Conservation (phyloP, 2,329 filamentous ascomycete genomes). For the Diaporthe citri region DNA sequence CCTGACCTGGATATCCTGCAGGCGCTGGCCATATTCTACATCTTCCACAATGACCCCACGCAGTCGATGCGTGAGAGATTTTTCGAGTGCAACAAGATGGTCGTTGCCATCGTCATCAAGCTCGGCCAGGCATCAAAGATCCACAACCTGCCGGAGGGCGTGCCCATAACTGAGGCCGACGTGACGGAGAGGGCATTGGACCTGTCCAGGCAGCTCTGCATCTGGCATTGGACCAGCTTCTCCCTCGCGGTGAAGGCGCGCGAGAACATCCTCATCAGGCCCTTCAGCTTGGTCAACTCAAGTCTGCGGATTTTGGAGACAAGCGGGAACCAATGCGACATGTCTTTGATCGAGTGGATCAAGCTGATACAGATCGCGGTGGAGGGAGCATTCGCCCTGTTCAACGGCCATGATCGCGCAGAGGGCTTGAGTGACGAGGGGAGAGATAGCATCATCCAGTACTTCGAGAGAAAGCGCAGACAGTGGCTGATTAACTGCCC, state of each 20-base stretch:
- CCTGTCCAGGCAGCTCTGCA: conserved; percentile 31
- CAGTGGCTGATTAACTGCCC: conserved; percentile 39
- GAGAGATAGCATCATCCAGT: conserved; percentile 30
- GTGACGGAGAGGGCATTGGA: conserved; percentile 22
- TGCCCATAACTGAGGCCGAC: background rate
- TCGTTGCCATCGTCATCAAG: conserved; percentile 3
- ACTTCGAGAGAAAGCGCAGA: conserved; percentile 29
- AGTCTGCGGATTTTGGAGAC: conserved; percentile 34
- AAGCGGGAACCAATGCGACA: conserved; percentile 26
- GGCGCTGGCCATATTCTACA: conserved; percentile 15
- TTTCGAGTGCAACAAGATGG: background rate
- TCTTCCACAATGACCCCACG: conserved; percentile 26
- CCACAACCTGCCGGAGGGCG: background rate
- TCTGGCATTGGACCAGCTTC: conserved; percentile 37
- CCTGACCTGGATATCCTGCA: conserved; percentile 30
- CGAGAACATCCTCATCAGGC: conserved; percentile 12
- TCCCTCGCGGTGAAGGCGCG: conserved; percentile 28
- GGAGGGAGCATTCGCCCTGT: conserved; percentile 13
- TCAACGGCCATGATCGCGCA: background rate
- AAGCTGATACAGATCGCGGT: conserved; percentile 27
- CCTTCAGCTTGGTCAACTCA: background rate
- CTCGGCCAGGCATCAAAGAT: conserved; percentile 27
- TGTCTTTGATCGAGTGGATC: conserved; percentile 31
- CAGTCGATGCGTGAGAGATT: background rate
- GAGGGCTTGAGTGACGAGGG: conserved; percentile 31